These are phyloP conservation scores for Entomortierella parvispora DNA, from an alignment of 192 early-diverging fungal species.

Conservation along the genomic window DNA sequence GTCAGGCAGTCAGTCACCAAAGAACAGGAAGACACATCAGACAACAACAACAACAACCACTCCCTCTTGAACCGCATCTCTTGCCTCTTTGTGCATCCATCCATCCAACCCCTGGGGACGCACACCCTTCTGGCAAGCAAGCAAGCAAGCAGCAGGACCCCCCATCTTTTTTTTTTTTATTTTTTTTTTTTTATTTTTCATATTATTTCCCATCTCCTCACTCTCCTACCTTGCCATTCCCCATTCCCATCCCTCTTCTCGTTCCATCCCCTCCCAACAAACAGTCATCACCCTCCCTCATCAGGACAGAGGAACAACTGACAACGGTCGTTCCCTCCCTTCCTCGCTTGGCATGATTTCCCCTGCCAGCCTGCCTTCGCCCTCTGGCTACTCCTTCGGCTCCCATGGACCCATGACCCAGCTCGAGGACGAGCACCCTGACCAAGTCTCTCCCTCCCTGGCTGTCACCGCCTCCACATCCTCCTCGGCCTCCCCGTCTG, in stretches of 20 bases:
- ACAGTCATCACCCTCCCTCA: not conserved
- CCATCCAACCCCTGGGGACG: too few relatives aligned
- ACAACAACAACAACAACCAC: too few relatives aligned
- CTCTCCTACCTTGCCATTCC: not conserved
- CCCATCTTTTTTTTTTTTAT: not conserved
- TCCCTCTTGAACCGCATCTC: too few relatives aligned
- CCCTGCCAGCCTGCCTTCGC: conserved; percentile 40
- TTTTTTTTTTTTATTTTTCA: not conserved
- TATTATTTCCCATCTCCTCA: not conserved
- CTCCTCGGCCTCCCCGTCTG: not conserved
- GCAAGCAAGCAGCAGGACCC: too few relatives aligned
- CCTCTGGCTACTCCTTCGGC: conserved; percentile 47
- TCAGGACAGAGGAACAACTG: not conserved
- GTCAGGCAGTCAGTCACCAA: too few relatives aligned
- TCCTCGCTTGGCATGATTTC: conserved; percentile 37
- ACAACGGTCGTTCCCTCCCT: not conserved
- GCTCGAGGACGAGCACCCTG: conserved; percentile 5
- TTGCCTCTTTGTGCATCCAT: too few relatives aligned
- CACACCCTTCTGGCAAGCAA: too few relatives aligned
- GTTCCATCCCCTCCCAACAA: too few relatives aligned
- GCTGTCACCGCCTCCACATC: not conserved
- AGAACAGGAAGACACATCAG: too few relatives aligned
- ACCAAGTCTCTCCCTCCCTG: not conserved
- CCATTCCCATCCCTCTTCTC: not conserved
- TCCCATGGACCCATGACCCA: conserved; percentile 22